These are phyloP conservation scores for Saccharum hybrid DNA, from an alignment of 202 grass and related monocot genomes.

Conservation along the genomic window DNA sequence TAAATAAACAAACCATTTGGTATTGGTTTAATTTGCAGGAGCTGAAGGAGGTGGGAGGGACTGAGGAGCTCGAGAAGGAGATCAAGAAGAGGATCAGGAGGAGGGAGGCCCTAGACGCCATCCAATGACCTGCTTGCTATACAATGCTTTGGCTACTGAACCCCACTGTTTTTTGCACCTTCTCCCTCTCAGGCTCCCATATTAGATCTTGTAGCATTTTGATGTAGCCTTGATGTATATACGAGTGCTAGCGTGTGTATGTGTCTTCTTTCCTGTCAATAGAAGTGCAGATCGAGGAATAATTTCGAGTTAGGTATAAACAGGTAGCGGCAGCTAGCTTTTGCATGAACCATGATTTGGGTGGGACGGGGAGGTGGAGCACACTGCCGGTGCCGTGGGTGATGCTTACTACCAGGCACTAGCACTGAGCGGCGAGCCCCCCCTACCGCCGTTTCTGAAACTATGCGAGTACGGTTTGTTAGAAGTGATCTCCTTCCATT, in stretches of 20 bases:
- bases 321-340: not conserved
- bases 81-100: slow-evolving; percentile 76
- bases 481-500: too few species aligned
- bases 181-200: not conserved
- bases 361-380: not conserved
- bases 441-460: too few species aligned
- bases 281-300: not conserved
- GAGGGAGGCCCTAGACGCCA: slow-evolving; percentile 41
- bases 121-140: slow-evolving; percentile 18
- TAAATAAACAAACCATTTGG: not conserved
- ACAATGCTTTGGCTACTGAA: too few species aligned
- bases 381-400: not conserved
- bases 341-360: not conserved
- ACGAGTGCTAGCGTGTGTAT: not conserved
- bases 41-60: slow-evolving; percentile 82
- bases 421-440: too few species aligned
- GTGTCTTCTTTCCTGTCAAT: not conserved
- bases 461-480: too few species aligned
- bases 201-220: not conserved
- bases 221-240: not conserved
- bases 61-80: slow-evolving; percentile 85
- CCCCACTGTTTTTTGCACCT: not conserved
- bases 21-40: slow-evolving; percentile 48
- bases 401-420: too few species aligned
- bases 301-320: not conserved